These are phyloP conservation scores for Kalaharituber pfeilii DNA, from an alignment of 2,329 filamentous ascomycete species.

Conservation along the genomic window DNA sequence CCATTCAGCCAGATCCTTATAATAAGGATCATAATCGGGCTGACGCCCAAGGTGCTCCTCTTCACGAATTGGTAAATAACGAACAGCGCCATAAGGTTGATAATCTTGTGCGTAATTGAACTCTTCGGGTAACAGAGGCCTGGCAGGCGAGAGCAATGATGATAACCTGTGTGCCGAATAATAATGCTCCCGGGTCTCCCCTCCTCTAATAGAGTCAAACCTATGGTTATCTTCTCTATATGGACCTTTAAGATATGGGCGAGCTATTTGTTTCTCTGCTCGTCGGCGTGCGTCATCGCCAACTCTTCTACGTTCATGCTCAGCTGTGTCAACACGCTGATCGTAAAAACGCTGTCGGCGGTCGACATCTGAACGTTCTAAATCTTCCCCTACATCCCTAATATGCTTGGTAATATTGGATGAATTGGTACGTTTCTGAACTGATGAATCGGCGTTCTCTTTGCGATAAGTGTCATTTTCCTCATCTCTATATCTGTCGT, in stretches of 20 bases:
- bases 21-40: constrained; percentile 19
- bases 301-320: neutral
- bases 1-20: constrained; percentile 19
- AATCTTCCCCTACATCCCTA: neutral
- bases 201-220: neutral
- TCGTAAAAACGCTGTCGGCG: neutral
- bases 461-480: neutral
- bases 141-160: neutral
- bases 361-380: neutral
- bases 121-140: neutral
- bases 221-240: neutral
- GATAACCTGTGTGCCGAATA: neutral
- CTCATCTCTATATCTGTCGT: neutral
- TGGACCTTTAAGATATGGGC: neutral
- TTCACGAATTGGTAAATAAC: neutral
- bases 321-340: neutral
- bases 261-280: neutral
- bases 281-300: neutral
- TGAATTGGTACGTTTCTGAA: neutral
- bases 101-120: neutral
- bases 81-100: neutral
- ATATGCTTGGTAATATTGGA: neutral
- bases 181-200: neutral
- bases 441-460: neutral
- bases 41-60: constrained; percentile 12